phyloP scores from a whole-genome alignment of 1,284 basidiomycete genomes.

The Ustilago crameri region DNA sequence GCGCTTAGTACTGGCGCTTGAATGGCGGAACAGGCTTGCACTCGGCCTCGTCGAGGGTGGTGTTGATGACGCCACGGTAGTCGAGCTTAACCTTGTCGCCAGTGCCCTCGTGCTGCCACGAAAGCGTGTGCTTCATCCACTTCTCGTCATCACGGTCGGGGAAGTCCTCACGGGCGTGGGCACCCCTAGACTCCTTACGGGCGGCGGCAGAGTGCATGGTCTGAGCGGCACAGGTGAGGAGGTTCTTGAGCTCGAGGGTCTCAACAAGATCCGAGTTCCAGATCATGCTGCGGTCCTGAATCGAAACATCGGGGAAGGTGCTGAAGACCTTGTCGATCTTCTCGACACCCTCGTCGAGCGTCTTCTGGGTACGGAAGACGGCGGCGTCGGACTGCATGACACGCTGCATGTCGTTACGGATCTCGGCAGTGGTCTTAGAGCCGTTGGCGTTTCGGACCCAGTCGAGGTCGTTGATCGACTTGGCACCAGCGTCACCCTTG shows the following conservation, averaged over 20 bases:
- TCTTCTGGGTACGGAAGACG: slow-evolving; percentile 81
- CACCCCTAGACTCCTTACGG: slow-evolving; percentile 95
- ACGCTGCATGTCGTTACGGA: slow-evolving; percentile 96
- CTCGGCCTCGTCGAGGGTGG: slow-evolving; percentile 92
- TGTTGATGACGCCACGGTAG: slow-evolving; percentile 86
- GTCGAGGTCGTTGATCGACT: slow-evolving; percentile 89
- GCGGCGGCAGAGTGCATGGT: slow-evolving; percentile 95
- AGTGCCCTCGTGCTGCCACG: slow-evolving; percentile 54
- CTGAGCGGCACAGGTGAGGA: slow-evolving; percentile 93
- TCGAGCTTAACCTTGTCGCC: slow-evolving; percentile 84
- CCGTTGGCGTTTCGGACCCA: slow-evolving; percentile 81
- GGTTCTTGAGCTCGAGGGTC: slow-evolving; percentile 94
- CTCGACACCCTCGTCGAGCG: slow-evolving; percentile 89
- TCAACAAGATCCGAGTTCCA: slow-evolving; percentile 90
- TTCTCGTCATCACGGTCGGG: slow-evolving; percentile 81
- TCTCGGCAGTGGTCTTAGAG: slow-evolving; percentile 84
- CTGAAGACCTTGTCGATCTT: slow-evolving; percentile 88
- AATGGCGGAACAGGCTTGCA: slow-evolving; percentile 74
- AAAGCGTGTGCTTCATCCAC: slow-evolving; percentile 63
- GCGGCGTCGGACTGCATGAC: slow-evolving; percentile 84
- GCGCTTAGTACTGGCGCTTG: slow-evolving; percentile 59
- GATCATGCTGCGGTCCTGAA: slow-evolving; percentile 98
- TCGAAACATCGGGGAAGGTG: slow-evolving; percentile 87
- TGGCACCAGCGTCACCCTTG: slow-evolving; percentile 85
- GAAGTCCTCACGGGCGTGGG: slow-evolving; percentile 96